Evolutionary conservation across 148 eudicot genomes (phyloP).

Genomic region (Arctostaphylos glauca): DNA sequence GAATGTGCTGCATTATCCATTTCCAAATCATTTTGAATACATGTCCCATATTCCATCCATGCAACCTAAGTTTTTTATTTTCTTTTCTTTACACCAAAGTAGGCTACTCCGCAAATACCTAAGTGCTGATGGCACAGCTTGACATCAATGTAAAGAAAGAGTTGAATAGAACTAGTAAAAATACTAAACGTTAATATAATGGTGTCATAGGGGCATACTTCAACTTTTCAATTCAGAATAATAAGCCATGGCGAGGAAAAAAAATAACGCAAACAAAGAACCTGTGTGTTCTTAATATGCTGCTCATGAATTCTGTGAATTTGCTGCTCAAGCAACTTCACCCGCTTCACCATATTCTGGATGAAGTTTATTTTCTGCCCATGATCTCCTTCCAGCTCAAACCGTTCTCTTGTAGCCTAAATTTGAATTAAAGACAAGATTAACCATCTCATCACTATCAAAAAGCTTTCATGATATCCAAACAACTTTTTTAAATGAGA

Average conservation of each 20-base stretch:
- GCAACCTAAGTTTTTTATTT: background rate
- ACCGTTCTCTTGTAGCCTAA: slow-evolving; percentile 64
- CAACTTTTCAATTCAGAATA: background rate
- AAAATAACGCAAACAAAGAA: slow-evolving; percentile 13
- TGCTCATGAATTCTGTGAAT: slow-evolving; percentile 61
- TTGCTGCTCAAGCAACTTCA: slow-evolving; percentile 52
- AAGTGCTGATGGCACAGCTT: background rate
- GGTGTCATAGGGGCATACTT: background rate
- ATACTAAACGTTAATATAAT: background rate
- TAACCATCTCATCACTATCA: background rate
- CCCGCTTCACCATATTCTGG: slow-evolving; percentile 42
- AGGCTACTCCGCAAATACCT: background rate
- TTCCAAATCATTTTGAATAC: background rate
- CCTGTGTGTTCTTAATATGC: slow-evolving; percentile 71
- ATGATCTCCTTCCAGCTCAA: slow-evolving; percentile 59
- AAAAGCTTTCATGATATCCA: background rate
- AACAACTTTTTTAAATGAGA: background rate
- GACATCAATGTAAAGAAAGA: background rate
- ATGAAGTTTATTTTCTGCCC: slow-evolving; percentile 34
- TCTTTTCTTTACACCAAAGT: background rate
- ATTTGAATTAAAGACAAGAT: slow-evolving; percentile 1
- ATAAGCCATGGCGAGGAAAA: background rate
- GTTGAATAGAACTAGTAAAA: background rate
- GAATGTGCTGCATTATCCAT: background rate
- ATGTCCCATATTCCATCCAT: background rate